Evolutionary conservation across 2,329 filamentous ascomycete genomes (phyloP), one percentile per base, ranked within the genome.

Genomic region (Calonectria hawksworthii): DNA sequence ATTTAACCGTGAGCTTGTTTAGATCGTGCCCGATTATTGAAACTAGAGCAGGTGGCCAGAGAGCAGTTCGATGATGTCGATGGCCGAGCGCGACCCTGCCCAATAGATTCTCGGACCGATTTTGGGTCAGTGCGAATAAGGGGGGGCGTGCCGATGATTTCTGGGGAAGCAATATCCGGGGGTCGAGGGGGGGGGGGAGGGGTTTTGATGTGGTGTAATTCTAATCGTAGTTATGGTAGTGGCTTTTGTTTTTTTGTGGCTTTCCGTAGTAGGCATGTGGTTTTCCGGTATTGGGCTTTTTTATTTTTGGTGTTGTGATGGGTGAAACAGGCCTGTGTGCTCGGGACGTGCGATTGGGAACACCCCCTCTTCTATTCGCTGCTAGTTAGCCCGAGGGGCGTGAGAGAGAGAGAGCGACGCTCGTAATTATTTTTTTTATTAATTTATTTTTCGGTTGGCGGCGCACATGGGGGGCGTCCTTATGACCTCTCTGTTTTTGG

Each of bases 391-490:
- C 44, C 44, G 44, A 47, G 44, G 44, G 44, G n/a, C 3, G 44
- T 47, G 44, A n/a, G 41, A 44, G 13, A 4, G 11, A 38, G 44
- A n/a, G 41, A 44, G 13, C 13, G 11, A 38, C 36, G 36, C 36
- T 14, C 36, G 36, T 4, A 4, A 38, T 16, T 13, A 14, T 44
- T 44, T 44, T 44, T 44, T 7, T n/a, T n/a, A 21, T 10, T 10
- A 3, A 9, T 44, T 41, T 14, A 11, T n/a, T 23, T 23, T 28
- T 52, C 21, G 70, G 30, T 54, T 74, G n/a, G 56, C 54, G 73
- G 67, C 65, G 73, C 18, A 54, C 44, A 61, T 66, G 63, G 65
- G 63, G 65, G 44, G 44, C n/a, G 54, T 41, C 52, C 59, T 30
- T 13, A 70, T 66, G 64, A 74, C 65, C 54, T 68, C 36, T 47